Evolutionary conservation across 2,329 filamentous ascomycete species (phyloP), one percentile per base, ranked within the genome.

Genomic region (Stagonosporopsis chrysanthemi): DNA sequence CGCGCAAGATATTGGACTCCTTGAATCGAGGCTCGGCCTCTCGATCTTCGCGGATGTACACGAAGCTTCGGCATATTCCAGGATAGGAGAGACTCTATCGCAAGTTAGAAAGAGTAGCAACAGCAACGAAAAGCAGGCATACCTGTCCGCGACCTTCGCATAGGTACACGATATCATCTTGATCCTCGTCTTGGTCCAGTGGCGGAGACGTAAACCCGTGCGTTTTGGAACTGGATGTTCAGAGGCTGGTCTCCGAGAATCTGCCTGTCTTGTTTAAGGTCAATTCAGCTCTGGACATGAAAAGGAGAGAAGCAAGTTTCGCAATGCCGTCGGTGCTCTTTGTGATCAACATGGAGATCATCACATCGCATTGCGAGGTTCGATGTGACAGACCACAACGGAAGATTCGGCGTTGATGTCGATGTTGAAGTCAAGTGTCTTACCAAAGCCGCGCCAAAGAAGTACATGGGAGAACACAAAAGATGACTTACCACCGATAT

Each of bases 11-110:
- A 51, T 76, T 78, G 62, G 90, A 86, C 62, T 90, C 90, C 69
- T 90, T 93, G 79, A 98, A 98, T 72, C 95, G 92, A 78, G 95
- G 95, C 80, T 99, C 95, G 71, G 94, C 91, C 82, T 99, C 95
- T 78, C 95, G 95, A 78, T 99, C 95, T 86, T 99, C 95, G 81
- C 95, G 90, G 78, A 99, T 95, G 79, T 99, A 99, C 77, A 99
- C 92, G 71, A 99, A 90, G 79, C 95, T 9, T n/a, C n/a, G n/a
- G n/a, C n/a, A n/a, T n/a, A n/a, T n/a, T n/a, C n/a, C n/a, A n/a
- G n/a, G 24, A 26, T 35, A 7, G n/a, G 33, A n/a, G 33, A 2
- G n/a, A 2, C 14, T 15, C 4, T 7, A 29, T 5, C 29, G 15
- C 23, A 19, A 9, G 41, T 43, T 26, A 31, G 41, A 24, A 43